These are phyloP conservation scores for Penicillium parvum DNA, from an alignment of 495 filamentous ascomycete species.

Conservation along the genomic window DNA sequence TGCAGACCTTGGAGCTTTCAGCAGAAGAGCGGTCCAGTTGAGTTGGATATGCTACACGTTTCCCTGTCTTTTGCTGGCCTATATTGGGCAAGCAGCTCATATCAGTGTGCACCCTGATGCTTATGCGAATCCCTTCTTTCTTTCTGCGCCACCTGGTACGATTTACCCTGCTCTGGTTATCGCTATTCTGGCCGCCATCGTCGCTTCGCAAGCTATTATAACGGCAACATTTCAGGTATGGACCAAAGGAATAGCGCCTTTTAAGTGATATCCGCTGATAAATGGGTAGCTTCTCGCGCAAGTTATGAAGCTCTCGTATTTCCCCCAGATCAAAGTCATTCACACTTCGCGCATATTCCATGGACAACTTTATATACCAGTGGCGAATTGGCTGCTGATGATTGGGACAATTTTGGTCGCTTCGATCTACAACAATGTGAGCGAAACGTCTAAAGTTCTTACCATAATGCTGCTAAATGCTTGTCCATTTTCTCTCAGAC, in stretches of 20 bases:
- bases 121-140: constrained; percentile 69
- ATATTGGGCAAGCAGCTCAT: constrained; percentile 70
- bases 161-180: constrained; percentile 62
- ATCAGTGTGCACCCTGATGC: constrained; percentile 57
- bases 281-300: constrained; percentile 57
- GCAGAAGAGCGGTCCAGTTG: constrained; percentile 54
- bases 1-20: constrained; percentile 49
- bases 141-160: constrained; percentile 60
- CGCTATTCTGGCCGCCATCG: constrained; percentile 64
- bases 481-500: constrained; percentile 26
- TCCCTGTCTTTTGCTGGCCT: constrained; percentile 66
- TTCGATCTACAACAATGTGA: constrained; percentile 64
- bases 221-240: constrained; percentile 59
- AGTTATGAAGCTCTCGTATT: constrained; percentile 70
- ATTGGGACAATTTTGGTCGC: constrained; percentile 70
- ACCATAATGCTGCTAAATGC: background rate
- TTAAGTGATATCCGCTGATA: background rate
- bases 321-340: constrained; percentile 65
- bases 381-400: constrained; percentile 71
- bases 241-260: background rate
- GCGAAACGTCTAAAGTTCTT: background rate
- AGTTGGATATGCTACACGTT: constrained; percentile 61
- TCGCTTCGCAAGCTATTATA: constrained; percentile 75
- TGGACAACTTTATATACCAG: constrained; percentile 67
- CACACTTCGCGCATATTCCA: constrained; percentile 64